Evolutionary conservation across 495 filamentous ascomycete species (phyloP), one percentile per base, ranked within the genome.

Genomic region (Talaromyces trachyspermus): DNA sequence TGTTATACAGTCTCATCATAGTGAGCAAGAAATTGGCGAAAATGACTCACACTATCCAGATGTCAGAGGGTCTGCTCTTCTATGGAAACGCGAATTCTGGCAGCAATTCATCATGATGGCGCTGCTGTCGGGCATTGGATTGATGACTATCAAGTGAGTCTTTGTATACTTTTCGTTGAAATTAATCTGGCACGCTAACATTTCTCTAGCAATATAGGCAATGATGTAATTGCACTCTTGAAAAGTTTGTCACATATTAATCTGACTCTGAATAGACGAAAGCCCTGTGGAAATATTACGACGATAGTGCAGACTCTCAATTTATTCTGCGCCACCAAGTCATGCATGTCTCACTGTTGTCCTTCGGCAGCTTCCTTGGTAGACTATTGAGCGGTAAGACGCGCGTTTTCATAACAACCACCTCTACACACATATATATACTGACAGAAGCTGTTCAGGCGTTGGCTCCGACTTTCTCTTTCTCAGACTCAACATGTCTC

Each of bases 91-190:
- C 43, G 87, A 95, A 42, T 98, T 97, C 64, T 97, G 89, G 88
- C 81, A 92, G 54, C 67, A 94, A 30, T 97, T 89, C 60, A 54
- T 77, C 42, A 78, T 94, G 29, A 84, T 97, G 77, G 91, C 84
- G 25, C 75, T 96, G 12, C 69, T 97, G 50, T 88, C 89, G 15
- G 92, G 92, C 33, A 86, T 95, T 58, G 92, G 92, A 9, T 65
- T 97, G 57, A 98, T 98, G 92, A 97, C 94, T 2, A 98, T 98
- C 62, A 98, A 98, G 89, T 95, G 69, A 65, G 88, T 77, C 38
- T 20, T 10, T 37, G n/a, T 19, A 46, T 37, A 5, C 11, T 12
- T 4, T 33, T 29, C 22, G 35, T 37, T 36, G 2, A 2, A 22
- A 9, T 3, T 9, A 4, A 10, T 4, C 1, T 22, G 19, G 14